Evolutionary conservation across 2,329 filamentous ascomycete species (phyloP), one percentile per base, ranked within the genome.

Genomic region (Exophiala mesophila): DNA sequence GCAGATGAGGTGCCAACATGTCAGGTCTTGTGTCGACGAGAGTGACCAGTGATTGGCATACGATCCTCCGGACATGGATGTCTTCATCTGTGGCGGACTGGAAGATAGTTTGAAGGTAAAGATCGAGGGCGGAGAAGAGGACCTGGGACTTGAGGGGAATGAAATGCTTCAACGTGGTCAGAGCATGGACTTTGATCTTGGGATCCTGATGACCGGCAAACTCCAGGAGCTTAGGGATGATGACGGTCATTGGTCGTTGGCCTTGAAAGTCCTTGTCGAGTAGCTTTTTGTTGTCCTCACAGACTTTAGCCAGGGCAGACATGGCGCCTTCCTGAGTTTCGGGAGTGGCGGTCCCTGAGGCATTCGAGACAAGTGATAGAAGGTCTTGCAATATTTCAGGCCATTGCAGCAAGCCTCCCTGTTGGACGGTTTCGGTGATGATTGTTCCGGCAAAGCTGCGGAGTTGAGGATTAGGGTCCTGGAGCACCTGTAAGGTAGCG

Each of bases 271-370:
- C 87, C 56, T 83, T 82, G 65, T 94, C 88, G 40, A 98, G 72
- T 45, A 87, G 74, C 61, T 85, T 88, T 59, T 80, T 82, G 68
- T 94, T 96, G 67, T 98, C 92, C 66, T 98, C 92, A 66, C 92
- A 98, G 49, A 98, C 89, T 72, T 97, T 97, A 62, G 84, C 73
- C 64, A 98, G 73, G 35, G 92, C 89, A 36, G 85, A 80, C 85
- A 97, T 95, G 55, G 88, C 89, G 48, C 89, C 89, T 63, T 98
- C 90, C 61, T 96, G 88, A 9, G 83, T 82, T 59, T 86, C 77
- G 31, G 76, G 69, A 5, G 86, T 71, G 16, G 81, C 71, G 50
- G 83, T 79, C 29, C 85, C 83, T 33, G 70, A 72, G 42, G 80
- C 68, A 63, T 94, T 94, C 53, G 78, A 77, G 49, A 94, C 78